Conservation (phyloP, 2,329 filamentous ascomycete species). For the Graphilbum ipis-grandicollis region DNA sequence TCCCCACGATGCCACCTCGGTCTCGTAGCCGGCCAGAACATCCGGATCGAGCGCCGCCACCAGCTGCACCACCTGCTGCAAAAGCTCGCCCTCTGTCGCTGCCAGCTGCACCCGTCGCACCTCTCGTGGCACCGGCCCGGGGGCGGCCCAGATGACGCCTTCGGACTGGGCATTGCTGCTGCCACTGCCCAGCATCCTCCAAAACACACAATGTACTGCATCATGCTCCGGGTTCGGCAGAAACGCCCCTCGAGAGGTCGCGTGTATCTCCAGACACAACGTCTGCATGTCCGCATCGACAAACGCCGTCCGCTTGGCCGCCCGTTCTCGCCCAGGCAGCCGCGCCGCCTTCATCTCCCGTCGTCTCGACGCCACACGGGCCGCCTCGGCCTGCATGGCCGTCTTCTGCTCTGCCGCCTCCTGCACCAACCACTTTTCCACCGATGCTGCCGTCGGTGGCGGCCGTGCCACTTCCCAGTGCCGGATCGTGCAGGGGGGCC, state of each 20-base stretch:
- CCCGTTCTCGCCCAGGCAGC: slow-evolving; percentile 1
- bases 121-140: slow-evolving; percentile 39
- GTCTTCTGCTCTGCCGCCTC: slow-evolving; percentile 17
- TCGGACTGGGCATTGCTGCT: slow-evolving; percentile 27
- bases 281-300: slow-evolving; percentile 73
- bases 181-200: slow-evolving; percentile 50
- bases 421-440: slow-evolving; percentile 45
- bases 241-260: slow-evolving; percentile 67
- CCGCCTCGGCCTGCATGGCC: slow-evolving; percentile 5
- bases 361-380: background rate
- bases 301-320: background rate
- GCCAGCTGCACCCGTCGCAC: slow-evolving; percentile 48
- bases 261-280: slow-evolving; percentile 85
- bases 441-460: slow-evolving; percentile 55
- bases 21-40: slow-evolving; percentile 85
- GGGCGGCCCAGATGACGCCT: slow-evolving; percentile 56
- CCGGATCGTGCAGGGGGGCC: background rate
- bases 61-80: slow-evolving; percentile 73
- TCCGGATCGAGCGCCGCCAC: slow-evolving; percentile 77
- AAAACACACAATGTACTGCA: slow-evolving; percentile 76
- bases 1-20: slow-evolving; percentile 87
- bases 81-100: slow-evolving; percentile 71
- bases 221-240: slow-evolving; percentile 84
- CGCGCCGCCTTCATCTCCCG: background rate
- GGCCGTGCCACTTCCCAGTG: slow-evolving; percentile 57